Evolutionary conservation across 495 filamentous ascomycete species (phyloP), one percentile per base, ranked within the genome.

Genomic region (Haplographium delicatum): DNA sequence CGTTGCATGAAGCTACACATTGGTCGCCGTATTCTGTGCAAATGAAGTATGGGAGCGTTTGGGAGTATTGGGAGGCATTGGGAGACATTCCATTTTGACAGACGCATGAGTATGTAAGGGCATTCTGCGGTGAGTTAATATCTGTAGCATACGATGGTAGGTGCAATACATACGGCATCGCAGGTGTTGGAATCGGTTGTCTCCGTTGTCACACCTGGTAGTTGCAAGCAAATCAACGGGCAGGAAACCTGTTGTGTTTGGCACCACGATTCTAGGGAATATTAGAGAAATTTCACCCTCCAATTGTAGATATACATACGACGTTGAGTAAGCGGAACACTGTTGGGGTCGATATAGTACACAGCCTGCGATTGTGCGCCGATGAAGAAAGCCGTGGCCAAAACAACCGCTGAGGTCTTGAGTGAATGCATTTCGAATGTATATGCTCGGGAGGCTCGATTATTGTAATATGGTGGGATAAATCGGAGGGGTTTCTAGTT

Each of bases 1-100:
- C 63, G 6, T 63, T 65, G 68, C 89, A 94, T 45, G 56, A 67
- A 6, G 54, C 59, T 2, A 86, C 84, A 62, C 89, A 96, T 56
- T 91, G 72, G 62, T 70, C 81, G 58, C 80, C 82, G 67, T 76
- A 78, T 63, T 85, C 75, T 11, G 76, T 79, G 76, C 90, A 96
- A 54, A 84, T 72, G 69, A 81, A 90, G 77, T 85, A 96, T 6
- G 90, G 88, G 24, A 96, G 77, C 4, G 90, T 96, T 61, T 86
- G 78, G 18, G 86, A 86, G 76, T 86, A 96, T 64, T 95, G 75
- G 57, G 85, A 78, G 19, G 86, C 67, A 63, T 95, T 94, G 54
- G 90, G 90, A 30, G 75, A 66, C 53, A 71, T 59, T 57, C 78
- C 76, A 69, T 91, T 85, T 62, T 70, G 74, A 73, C 90, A 96